Base-by-base conservation (phyloP, 257 asterid species). In the Salvia splendens region DNA sequence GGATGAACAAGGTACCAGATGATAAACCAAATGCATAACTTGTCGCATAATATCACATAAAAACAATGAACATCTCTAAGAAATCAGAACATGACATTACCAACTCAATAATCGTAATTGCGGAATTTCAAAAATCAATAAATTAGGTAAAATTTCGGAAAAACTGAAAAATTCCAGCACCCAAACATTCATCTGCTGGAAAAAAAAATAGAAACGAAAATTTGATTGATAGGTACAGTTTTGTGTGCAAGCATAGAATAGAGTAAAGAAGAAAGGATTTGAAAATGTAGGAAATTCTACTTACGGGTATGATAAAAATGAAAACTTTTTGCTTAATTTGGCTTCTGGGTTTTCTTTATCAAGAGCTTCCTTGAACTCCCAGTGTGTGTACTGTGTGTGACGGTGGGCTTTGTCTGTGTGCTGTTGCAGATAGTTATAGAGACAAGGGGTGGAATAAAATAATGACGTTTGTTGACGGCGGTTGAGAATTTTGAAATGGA, bases 391-490 rank as follows among this genome's bases (percentile, higher is more conserved):
- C 61, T 58, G 69, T 38, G 30, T 24, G 75, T 55, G 78, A 70
- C 82, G 57, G 74, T 71, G 78, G 61, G 74, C 67, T 55, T 59
- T 70, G 65, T 64, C 11, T 45, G 78, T 54, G 52, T 63, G 70
- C 78, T 77, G 85, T 70, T 74, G 82, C 82, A 71, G 68, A 71
- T 61, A 65, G 77, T 73, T 78, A 75, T 72, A 74, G 72, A 54
- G 69, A 48, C 68, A 73, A 33, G 45, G 3, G 47, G 35, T 28
- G 71, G 66, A 61, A 60, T 53, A 58, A 69, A 61, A 54, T 72
- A 72, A 81, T 83, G 83, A 71, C 85, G 85, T 81, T 81, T 71
- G 75, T 77, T 77, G 75, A 81, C 85, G 83, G 83, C 65, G 73
- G 72, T 68, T 81, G 81, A 61, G 81, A 75, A 74, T 51, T 80